Conservation (phyloP, 2,329 filamentous ascomycete genomes). For the Paecilomyces niveus region DNA sequence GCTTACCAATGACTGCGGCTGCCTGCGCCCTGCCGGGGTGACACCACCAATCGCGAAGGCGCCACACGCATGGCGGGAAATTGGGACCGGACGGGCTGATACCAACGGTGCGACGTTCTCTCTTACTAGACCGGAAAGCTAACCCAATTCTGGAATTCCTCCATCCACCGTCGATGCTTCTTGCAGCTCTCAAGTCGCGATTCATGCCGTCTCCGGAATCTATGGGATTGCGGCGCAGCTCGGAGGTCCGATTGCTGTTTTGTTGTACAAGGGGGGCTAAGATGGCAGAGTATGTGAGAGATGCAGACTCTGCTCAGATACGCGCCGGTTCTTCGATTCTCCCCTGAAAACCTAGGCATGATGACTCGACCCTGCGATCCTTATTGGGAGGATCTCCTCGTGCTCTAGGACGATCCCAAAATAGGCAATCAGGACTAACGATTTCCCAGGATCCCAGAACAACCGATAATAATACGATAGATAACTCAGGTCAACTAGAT, state of each 20-base stretch:
- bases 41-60: conserved; percentile 6
- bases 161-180: neutral
- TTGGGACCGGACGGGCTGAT: conserved; percentile 1
- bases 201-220: neutral
- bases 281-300: neutral
- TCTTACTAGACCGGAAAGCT: neutral
- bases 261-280: neutral
- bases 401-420: too few species aligned
- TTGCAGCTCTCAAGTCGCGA: neutral
- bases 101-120: neutral
- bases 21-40: conserved; percentile 11
- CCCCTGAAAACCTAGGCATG: neutral
- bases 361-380: too few species aligned
- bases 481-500: neutral
- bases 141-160: conserved; percentile 1
- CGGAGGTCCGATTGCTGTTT: neutral
- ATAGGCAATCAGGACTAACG: too few species aligned
- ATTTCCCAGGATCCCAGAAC: too few species aligned
- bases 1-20: conserved; percentile 12
- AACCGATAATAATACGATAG: neutral
- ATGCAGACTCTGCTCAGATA: neutral
- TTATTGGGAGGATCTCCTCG: too few species aligned
- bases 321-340: neutral
- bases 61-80: conserved; percentile 2
- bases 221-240: neutral